Evolutionary conservation across 108 stramenopile species (phyloP).

Genomic region (Conticribra guillardii): DNA sequence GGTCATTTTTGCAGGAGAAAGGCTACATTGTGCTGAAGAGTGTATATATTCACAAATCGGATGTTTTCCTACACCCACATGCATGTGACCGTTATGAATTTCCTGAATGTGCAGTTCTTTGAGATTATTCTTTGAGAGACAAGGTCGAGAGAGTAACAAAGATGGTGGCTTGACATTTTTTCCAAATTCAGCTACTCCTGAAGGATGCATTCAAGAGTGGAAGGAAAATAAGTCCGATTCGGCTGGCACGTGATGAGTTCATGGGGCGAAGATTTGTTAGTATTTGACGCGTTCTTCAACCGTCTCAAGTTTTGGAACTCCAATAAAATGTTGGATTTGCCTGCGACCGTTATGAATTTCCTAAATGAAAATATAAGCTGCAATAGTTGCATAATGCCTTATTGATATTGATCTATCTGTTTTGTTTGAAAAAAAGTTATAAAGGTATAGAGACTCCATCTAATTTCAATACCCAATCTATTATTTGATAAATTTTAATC

Average conservation of each 20-base stretch:
- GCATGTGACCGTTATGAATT: too few species aligned
- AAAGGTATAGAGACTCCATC: too few species aligned
- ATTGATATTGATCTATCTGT: too few species aligned
- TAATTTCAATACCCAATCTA: too few species aligned
- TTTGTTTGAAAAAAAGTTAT: too few species aligned
- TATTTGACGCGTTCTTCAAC: conserved; percentile 34
- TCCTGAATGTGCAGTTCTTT: too few species aligned
- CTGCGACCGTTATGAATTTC: too few species aligned
- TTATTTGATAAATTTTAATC: too few species aligned
- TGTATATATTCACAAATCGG: conserved; percentile 19
- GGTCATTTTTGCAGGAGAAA: background rate
- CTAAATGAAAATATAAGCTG: too few species aligned
- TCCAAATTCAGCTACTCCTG: conserved; percentile 11
- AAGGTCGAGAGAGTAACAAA: conserved; percentile 12
- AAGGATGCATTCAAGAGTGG: conserved; percentile 22
- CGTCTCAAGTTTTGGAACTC: conserved; percentile 8
- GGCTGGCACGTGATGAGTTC: conserved; percentile 33
- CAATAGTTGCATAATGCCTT: too few species aligned
- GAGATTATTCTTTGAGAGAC: background rate
- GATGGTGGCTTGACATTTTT: conserved; percentile 17
- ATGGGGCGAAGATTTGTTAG: conserved; percentile 17
- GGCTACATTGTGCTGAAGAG: conserved; percentile 31
- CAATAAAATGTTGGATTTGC: too few species aligned
- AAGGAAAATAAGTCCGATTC: conserved; percentile 13
- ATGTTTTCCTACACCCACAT: conserved; percentile 23